A percentile compares a stretch with the other conserved stretches of the same genome.
phyloP scores from a whole-genome alignment of 2,329 filamentous ascomycete genomes.

The Ophiostoma piceae region DNA sequence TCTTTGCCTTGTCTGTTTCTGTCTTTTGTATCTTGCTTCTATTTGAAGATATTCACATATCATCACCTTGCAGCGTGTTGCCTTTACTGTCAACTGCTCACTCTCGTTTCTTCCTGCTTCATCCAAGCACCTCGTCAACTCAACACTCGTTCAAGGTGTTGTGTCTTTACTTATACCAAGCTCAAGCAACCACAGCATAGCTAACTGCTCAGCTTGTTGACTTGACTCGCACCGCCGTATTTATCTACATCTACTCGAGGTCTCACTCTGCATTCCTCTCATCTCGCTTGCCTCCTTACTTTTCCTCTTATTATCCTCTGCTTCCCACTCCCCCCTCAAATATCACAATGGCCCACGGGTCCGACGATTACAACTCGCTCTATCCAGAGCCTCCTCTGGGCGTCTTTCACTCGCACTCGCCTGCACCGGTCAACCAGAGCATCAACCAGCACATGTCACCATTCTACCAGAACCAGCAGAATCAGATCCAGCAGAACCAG shows the following conservation, averaged over 20 bases:
- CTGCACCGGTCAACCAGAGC: background rate
- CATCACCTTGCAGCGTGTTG: background rate
- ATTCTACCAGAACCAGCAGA: conserved; percentile 11
- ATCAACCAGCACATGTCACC: conserved; percentile 15
- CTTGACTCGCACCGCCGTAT: background rate
- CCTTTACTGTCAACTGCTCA: background rate
- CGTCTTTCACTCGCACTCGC: conserved; percentile 24
- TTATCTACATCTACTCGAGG: conserved; percentile 12
- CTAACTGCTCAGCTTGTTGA: background rate
- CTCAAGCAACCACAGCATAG: background rate
- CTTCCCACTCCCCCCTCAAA: background rate
- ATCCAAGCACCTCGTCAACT: background rate
- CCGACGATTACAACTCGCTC: conserved; percentile 28
- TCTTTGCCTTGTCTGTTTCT: conserved; percentile 11
- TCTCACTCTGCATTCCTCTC: conserved; percentile 1
- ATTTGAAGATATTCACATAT: background rate
- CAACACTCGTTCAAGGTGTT: conserved; percentile 7
- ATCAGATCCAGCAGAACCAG: background rate
- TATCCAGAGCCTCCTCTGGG: conserved; percentile 29
- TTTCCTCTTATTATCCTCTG: background rate
- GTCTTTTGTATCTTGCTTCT: background rate
- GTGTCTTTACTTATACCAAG: background rate
- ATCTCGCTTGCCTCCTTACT: background rate
- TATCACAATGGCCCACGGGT: conserved; percentile 25
- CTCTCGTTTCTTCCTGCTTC: conserved; percentile 11